phyloP scores from a whole-genome alignment of 805 yeast species.

The Tetrapisispora phaffii region DNA sequence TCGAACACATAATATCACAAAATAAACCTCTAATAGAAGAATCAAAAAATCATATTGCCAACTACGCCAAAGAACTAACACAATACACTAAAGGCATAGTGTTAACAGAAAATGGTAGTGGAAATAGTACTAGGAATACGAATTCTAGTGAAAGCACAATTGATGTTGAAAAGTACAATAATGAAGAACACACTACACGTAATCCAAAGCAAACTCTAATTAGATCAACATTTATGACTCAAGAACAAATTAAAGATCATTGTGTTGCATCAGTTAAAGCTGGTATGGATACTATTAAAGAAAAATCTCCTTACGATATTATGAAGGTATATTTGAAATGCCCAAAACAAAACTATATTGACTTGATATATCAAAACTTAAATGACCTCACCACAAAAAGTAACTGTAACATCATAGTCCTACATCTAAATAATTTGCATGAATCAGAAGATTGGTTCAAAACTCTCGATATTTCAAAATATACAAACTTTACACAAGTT shows the following conservation, averaged over 20 bases:
- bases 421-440: slow-evolving; percentile 27
- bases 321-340: slow-evolving; percentile 26
- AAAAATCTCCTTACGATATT: slow-evolving; percentile 25
- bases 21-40: slow-evolving; percentile 14
- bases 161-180: neutral
- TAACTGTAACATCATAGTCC: slow-evolving; percentile 27
- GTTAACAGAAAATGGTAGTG: neutral
- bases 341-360: slow-evolving; percentile 25
- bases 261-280: slow-evolving; percentile 24
- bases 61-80: slow-evolving; percentile 7
- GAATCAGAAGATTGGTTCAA: slow-evolving; percentile 27
- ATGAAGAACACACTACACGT: neutral
- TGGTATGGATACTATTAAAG: slow-evolving; percentile 18
- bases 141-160: neutral
- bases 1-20: slow-evolving; percentile 3
- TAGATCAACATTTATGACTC: slow-evolving; percentile 18
- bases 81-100: slow-evolving; percentile 5
- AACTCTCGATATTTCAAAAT: slow-evolving; percentile 15
- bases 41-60: slow-evolving; percentile 7
- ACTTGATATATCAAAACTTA: slow-evolving; percentile 20
- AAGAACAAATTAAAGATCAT: slow-evolving; percentile 24
- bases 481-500: slow-evolving; percentile 13
- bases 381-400: slow-evolving; percentile 26
- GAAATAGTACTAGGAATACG: neutral
- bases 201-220: too few relatives aligned